A percentile compares a stretch with the other conserved stretches of the same genome.
These are phyloP conservation scores for Cladorrhinum sp. DNA, from an alignment of 2,329 filamentous ascomycete genomes.

Conservation along the genomic window DNA sequence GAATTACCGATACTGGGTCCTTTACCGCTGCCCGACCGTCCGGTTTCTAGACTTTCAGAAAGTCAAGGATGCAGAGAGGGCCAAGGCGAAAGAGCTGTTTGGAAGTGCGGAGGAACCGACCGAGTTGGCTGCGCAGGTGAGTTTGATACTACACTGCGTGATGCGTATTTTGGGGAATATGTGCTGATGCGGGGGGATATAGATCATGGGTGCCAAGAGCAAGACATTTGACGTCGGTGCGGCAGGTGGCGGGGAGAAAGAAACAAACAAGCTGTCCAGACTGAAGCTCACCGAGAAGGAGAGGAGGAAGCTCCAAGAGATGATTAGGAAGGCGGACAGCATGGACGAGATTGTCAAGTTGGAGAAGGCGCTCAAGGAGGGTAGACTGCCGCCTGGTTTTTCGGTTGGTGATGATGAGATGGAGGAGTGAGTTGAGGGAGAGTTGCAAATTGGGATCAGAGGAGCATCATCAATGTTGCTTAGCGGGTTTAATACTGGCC, in stretches of 20 bases:
- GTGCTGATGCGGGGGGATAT: no score
- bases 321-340: constrained; percentile 85
- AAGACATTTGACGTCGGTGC: constrained; percentile 60
- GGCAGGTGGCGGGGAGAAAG: constrained; percentile 33
- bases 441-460: not conserved
- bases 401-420: constrained; percentile 51
- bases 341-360: constrained; percentile 84
- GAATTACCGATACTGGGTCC: constrained; percentile 89
- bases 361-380: constrained; percentile 90
- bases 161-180: no score
- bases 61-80: constrained; percentile 81
- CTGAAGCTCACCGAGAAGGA: constrained; percentile 87
- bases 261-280: constrained; percentile 63
- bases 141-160: no score
- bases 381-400: constrained; percentile 71
- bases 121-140: constrained; percentile 69
- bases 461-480: not conserved
- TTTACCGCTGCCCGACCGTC: constrained; percentile 81
- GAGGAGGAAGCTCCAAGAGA: constrained; percentile 76
- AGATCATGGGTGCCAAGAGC: constrained; percentile 84
- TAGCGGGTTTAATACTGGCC: not conserved
- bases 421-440: constrained; percentile 56
- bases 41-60: constrained; percentile 91
- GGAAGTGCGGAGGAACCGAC: constrained; percentile 76
- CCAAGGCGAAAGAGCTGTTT: constrained; percentile 75